phyloP scores from a whole-genome alignment of 2,329 filamentous ascomycete species.

The Alternaria triticina region DNA sequence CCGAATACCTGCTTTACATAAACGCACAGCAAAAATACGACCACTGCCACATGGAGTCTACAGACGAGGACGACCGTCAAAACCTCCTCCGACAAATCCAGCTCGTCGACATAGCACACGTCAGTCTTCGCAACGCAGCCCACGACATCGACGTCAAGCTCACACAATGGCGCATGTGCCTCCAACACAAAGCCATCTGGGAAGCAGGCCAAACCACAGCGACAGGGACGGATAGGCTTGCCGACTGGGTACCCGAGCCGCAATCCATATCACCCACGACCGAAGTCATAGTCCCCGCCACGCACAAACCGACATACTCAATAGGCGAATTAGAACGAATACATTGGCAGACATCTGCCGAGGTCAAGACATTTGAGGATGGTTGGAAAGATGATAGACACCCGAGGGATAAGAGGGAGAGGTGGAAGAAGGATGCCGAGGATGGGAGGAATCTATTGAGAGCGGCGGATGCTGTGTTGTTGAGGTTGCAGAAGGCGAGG shows the following conservation, averaged over 20 bases:
- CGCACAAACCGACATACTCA: slow-evolving; percentile 23
- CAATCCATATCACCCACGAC: background rate
- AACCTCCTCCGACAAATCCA: slow-evolving; percentile 26
- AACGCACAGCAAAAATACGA: slow-evolving; percentile 28
- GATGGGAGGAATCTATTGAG: slow-evolving; percentile 28
- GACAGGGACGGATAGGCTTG: background rate
- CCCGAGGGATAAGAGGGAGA: slow-evolving; percentile 17
- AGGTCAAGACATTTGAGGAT: slow-evolving; percentile 30
- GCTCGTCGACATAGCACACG: slow-evolving; percentile 25
- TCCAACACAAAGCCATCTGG: slow-evolving; percentile 26
- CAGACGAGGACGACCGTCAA: slow-evolving; percentile 24
- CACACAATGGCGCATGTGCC: slow-evolving; percentile 18
- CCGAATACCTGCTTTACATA: slow-evolving; percentile 25
- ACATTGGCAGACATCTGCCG: slow-evolving; percentile 16
- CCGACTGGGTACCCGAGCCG: slow-evolving; percentile 21
- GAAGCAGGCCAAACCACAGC: slow-evolving; percentile 7
- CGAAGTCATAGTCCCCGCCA: background rate
- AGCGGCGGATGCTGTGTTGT: slow-evolving; percentile 23
- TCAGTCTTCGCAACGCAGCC: slow-evolving; percentile 22
- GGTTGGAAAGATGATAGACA: slow-evolving; percentile 4
- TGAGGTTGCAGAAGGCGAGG: slow-evolving; percentile 13
- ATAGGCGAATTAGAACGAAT: slow-evolving; percentile 29
- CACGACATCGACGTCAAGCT: slow-evolving; percentile 24
- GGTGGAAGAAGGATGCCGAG: slow-evolving; percentile 28
- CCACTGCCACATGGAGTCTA: slow-evolving; percentile 21